A percentile compares a stretch with the other conserved stretches of the same genome.
Conservation (phyloP, 768 basidiomycete species). For the Naganishia vaughanmartiniae region DNA sequence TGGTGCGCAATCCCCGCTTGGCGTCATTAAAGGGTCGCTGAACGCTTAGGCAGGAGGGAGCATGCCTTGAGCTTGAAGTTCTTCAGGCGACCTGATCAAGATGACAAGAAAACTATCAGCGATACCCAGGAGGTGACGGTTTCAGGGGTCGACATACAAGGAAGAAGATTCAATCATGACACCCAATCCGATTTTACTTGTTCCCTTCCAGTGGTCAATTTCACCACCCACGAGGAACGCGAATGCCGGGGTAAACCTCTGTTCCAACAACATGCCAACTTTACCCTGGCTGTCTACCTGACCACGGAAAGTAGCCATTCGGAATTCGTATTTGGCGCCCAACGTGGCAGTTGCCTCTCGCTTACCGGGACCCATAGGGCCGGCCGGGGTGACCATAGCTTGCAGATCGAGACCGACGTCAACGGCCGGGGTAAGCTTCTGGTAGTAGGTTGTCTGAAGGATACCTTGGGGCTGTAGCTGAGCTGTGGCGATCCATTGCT, state of each 20-base stretch:
- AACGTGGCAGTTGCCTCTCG: conserved; percentile 89
- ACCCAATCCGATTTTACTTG: conserved; percentile 91
- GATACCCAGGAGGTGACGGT: too few relatives aligned
- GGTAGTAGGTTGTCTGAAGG: conserved; percentile 91
- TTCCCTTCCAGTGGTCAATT: conserved; percentile 98
- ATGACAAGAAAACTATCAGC: neutral
- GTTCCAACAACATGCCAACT: conserved; percentile 89
- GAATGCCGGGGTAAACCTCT: conserved; percentile 91
- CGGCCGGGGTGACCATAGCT: conserved; percentile 62
- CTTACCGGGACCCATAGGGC: conserved; percentile 59
- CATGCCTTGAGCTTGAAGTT: conserved; percentile 22
- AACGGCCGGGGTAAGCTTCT: conserved; percentile 89
- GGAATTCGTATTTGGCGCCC: conserved; percentile 94
- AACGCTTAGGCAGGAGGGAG: conserved; percentile 15
- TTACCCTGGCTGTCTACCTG: conserved; percentile 94
- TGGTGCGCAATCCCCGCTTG: neutral
- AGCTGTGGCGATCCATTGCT: conserved; percentile 84
- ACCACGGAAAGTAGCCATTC: conserved; percentile 88
- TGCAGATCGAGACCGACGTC: conserved; percentile 95
- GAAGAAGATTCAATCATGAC: conserved; percentile 81
- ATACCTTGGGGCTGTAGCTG: conserved; percentile 78
- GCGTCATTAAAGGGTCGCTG: neutral
- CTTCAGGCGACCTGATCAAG: conserved; percentile 16
- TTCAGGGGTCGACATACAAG: conserved; percentile 37
- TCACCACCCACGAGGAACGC: conserved; percentile 92